Base-by-base conservation (phyloP, 805 yeast genomes). In the Zygosaccharomyces kombuchaensis region DNA sequence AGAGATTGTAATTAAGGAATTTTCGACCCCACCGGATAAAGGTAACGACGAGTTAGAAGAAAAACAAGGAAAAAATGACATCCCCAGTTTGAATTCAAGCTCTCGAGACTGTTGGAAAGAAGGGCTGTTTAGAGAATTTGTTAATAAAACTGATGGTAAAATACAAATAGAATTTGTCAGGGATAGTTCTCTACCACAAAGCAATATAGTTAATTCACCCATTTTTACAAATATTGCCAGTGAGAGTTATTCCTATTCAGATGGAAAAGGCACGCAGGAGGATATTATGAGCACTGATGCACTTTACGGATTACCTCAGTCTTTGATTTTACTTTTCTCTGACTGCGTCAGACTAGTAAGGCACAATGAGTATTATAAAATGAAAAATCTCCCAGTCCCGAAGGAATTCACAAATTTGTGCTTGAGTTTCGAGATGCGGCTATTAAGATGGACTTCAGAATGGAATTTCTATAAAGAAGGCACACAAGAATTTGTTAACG, bases 281-380 rank as follows among this genome's bases (percentile, higher is more conserved):
- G 78, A 78, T 50, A 72, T 77, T 43, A 72, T 83, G 50, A 81
- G 89, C 7, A 82, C 90, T 1, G 95, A 85, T 62, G 86, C 90
- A 0, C 69, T 87, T 40, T 87, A 86, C 60, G 96, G 96, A 0
- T 68, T 88, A 45, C 96, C 96, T 6, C 87, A 85, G 57, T 84
- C 95, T 2, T 68, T 88, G 35, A 82, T 87, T 45, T 56, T 81
- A 17, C 66, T 87, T 44, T 86, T 88, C 65, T 77, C 84, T 47
- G 87, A 84, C 51, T 81, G 85, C 12, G 87, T 84, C 2, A 78
- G 78, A 47, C 61, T 86, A 29, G 72, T 85, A 13, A 72, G 90
- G 43, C 76, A 80, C 47, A 83, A 80, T 47, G 74, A 78, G 46
- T 77, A 77, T 56, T 76, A 74, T 54, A 45, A 52, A 34, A 44